These are phyloP conservation scores for Pezicula radicicola DNA, from an alignment of 2,329 filamentous ascomycete genomes.

Conservation along the genomic window DNA sequence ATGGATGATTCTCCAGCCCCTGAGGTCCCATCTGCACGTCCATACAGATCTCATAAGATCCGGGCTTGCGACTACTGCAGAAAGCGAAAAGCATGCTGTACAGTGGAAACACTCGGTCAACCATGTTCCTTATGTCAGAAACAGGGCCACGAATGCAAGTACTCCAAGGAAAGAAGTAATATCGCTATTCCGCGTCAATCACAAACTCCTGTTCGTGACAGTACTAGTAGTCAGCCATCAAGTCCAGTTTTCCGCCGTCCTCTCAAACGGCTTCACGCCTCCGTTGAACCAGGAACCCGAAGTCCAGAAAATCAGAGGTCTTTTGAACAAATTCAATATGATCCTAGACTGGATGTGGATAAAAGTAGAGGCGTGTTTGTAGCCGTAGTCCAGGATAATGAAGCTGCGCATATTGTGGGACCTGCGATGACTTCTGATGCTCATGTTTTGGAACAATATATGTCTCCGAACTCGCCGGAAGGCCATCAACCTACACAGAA, in stretches of 20 bases:
- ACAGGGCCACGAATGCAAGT: background rate
- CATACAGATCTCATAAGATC: background rate
- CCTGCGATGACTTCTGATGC: background rate
- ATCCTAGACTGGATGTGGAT: background rate
- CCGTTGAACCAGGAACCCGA: too few species aligned
- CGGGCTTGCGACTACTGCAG: background rate
- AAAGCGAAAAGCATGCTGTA: background rate
- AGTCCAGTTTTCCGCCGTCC: background rate
- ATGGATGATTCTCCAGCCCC: background rate
- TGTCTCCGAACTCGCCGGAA: background rate
- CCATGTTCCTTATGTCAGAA: background rate
- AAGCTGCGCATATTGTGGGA: background rate
- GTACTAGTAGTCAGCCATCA: background rate
- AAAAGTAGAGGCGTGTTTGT: background rate
- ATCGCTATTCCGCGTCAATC: background rate
- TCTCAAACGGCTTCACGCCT: too few species aligned
- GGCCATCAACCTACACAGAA: background rate
- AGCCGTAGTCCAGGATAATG: background rate
- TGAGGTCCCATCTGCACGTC: background rate
- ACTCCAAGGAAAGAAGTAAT: background rate
- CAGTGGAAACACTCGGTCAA: background rate
- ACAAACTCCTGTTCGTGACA: background rate
- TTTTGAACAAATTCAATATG: background rate
- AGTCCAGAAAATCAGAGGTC: too few species aligned
- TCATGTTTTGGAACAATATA: background rate